Conservation (phyloP, 345 rosid species). For the Mallotus nudiflorus region DNA sequence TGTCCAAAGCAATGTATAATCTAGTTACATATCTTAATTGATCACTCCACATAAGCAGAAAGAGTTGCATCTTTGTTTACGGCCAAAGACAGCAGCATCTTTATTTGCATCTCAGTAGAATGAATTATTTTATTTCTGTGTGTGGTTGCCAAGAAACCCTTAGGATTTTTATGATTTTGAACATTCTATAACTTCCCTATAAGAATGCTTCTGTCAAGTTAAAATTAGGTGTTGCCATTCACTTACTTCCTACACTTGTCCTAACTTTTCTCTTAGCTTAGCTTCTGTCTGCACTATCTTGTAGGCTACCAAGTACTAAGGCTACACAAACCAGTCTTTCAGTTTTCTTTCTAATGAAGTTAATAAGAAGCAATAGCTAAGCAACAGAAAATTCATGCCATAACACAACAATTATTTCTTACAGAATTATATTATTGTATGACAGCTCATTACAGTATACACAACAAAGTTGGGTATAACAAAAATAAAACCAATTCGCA, state of each 20-base stretch:
- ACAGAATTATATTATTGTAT: neutral
- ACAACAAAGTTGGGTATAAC: neutral
- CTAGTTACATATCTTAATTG: too few species aligned
- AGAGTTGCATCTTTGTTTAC: neutral
- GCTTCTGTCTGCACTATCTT: neutral
- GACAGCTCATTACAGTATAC: neutral
- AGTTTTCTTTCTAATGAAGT: neutral
- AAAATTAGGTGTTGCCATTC: neutral
- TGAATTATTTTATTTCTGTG: neutral
- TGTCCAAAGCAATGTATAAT: neutral
- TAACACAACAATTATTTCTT: neutral
- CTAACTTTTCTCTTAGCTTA: neutral
- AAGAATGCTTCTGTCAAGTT: neutral
- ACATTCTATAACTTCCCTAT: neutral
- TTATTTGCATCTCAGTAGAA: too few species aligned
- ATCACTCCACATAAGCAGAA: neutral
- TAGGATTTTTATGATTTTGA: neutral
- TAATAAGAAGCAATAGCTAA: neutral
- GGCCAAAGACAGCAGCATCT: neutral
- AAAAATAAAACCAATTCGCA: neutral
- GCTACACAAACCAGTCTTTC: neutral
- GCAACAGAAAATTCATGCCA: neutral
- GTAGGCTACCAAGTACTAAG: neutral
- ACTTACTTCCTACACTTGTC: neutral
- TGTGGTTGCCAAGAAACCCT: neutral